Percentiles rank a stretch among this genome's conserved stretches.
These are phyloP conservation scores for Neohortaea acidophila DNA, from an alignment of 495 filamentous ascomycete species.

Conservation along the genomic window DNA sequence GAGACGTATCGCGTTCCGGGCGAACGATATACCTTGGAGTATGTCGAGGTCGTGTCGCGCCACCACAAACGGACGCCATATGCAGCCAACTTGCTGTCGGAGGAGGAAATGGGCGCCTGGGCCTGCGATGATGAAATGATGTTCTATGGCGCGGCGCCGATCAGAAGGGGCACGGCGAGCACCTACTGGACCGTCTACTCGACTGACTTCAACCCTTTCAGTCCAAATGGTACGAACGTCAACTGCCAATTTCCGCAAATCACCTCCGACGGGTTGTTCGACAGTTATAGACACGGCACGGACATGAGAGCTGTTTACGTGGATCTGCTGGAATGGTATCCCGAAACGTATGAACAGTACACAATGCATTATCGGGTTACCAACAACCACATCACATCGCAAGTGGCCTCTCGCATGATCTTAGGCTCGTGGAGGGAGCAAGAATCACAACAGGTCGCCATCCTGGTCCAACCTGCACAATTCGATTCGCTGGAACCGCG, in stretches of 20 bases:
- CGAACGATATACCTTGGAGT: slow-evolving; percentile 38
- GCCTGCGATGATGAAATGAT: slow-evolving; percentile 44
- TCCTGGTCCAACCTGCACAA: slow-evolving; percentile 35
- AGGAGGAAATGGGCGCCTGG: slow-evolving; percentile 49
- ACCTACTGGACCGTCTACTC: slow-evolving; percentile 45
- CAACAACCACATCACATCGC: slow-evolving; percentile 54
- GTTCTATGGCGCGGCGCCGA: slow-evolving; percentile 44
- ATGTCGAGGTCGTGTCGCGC: slow-evolving; percentile 57
- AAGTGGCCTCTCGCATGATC: slow-evolving; percentile 51
- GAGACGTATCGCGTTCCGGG: slow-evolving; percentile 38
- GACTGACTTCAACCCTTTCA: slow-evolving; percentile 42
- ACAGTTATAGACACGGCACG: slow-evolving; percentile 49
- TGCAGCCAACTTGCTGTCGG: slow-evolving; percentile 50
- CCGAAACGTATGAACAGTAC: slow-evolving; percentile 27
- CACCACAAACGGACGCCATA: slow-evolving; percentile 65
- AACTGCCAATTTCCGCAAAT: slow-evolving; percentile 61
- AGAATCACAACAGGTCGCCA: slow-evolving; percentile 20
- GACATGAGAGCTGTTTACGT: slow-evolving; percentile 52
- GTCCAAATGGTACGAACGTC: slow-evolving; percentile 42
- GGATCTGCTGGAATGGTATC: slow-evolving; percentile 42
- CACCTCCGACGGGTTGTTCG: slow-evolving; percentile 44
- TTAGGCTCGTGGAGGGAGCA: slow-evolving; percentile 39
- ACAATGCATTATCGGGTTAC: slow-evolving; percentile 46
- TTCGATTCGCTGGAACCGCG: slow-evolving; percentile 50
- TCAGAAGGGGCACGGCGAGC: slow-evolving; percentile 26